Evolutionary conservation across 179 eudicot genomes (phyloP).

Genomic region (Camellia oleifera): DNA sequence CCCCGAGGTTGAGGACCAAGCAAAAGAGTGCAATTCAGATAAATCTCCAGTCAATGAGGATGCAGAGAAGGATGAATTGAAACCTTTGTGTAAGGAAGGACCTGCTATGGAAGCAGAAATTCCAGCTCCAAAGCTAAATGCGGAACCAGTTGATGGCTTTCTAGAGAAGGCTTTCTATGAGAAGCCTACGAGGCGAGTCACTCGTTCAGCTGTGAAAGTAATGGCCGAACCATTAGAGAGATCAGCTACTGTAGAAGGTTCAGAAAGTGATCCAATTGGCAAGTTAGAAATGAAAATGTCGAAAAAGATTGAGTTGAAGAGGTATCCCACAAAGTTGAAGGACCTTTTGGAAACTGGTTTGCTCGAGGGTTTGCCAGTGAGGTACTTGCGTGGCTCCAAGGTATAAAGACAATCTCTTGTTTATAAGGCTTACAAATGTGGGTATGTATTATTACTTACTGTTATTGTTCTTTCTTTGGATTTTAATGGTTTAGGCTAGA

Average conservation of each 20-base stretch:
- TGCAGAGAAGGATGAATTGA: not conserved
- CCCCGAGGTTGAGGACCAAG: conserved; percentile 7
- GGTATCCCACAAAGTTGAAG: conserved; percentile 47
- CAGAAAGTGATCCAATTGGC: conserved; percentile 9
- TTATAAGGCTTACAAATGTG: not conserved
- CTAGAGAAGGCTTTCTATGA: not conserved
- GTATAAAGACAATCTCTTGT: conserved; percentile 19
- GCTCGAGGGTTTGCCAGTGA: conserved; percentile 71
- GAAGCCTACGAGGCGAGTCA: conserved; percentile 4
- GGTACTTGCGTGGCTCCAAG: conserved; percentile 52
- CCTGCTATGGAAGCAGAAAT: too few species aligned
- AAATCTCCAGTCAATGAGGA: conserved; percentile 1
- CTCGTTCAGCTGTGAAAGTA: conserved; percentile 17
- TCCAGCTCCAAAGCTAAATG: not conserved
- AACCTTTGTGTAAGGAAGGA: not conserved
- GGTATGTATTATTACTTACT: not conserved
- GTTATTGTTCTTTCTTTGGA: not conserved
- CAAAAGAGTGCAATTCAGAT: not conserved
- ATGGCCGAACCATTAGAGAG: conserved; percentile 2
- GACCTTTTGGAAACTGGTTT: conserved; percentile 80
- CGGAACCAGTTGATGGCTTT: not conserved
- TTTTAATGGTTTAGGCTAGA: conserved; percentile 29
- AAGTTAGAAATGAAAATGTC: conserved; percentile 43
- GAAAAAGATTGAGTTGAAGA: conserved; percentile 36
- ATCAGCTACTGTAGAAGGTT: not conserved